These are phyloP conservation scores for Lactifluus piperatus DNA, from an alignment of 768 basidiomycete species.

Conservation along the genomic window DNA sequence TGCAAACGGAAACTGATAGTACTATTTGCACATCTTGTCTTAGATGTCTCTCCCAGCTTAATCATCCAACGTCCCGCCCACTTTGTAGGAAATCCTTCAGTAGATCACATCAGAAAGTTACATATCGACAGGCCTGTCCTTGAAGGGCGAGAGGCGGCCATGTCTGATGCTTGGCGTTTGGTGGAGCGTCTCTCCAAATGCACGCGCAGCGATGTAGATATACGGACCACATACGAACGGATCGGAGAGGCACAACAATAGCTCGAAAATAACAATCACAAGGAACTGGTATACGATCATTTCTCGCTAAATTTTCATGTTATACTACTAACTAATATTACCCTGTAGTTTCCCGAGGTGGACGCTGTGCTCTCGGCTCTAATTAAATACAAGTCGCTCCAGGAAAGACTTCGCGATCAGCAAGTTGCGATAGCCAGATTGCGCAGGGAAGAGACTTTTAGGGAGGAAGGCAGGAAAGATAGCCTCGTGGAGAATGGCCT, in stretches of 20 bases:
- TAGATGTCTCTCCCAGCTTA: constrained; percentile 49
- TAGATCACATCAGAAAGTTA: constrained; percentile 55
- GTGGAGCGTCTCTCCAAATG: constrained; percentile 8
- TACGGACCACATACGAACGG: constrained; percentile 31
- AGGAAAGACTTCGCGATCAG: constrained; percentile 11
- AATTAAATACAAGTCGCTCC: constrained; percentile 16
- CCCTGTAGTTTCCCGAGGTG: constrained; percentile 15
- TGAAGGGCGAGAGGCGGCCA: not conserved
- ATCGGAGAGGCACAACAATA: constrained; percentile 43
- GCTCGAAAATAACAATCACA: constrained; percentile 28
- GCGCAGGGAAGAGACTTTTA: constrained; percentile 7
- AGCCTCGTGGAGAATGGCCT: constrained; percentile 6
- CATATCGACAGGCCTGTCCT: constrained; percentile 41
- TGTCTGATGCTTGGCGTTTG: constrained; percentile 6
- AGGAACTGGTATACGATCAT: constrained; percentile 9
- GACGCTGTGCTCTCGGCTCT: constrained; percentile 12
- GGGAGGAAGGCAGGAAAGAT: constrained; percentile 9
- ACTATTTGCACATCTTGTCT: not conserved
- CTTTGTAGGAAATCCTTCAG: constrained; percentile 57
- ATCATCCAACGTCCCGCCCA: constrained; percentile 45
- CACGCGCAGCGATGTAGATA: constrained; percentile 21
- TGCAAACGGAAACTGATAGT: not conserved
- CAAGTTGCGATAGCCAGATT: not conserved
- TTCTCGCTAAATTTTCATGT: not conserved
- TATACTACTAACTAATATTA: not conserved